A percentile compares a stretch with the other conserved stretches of the same genome.
These are phyloP conservation scores for Pochonia chlamydosporia DNA, from an alignment of 2,329 filamentous ascomycete genomes.

Conservation along the genomic window DNA sequence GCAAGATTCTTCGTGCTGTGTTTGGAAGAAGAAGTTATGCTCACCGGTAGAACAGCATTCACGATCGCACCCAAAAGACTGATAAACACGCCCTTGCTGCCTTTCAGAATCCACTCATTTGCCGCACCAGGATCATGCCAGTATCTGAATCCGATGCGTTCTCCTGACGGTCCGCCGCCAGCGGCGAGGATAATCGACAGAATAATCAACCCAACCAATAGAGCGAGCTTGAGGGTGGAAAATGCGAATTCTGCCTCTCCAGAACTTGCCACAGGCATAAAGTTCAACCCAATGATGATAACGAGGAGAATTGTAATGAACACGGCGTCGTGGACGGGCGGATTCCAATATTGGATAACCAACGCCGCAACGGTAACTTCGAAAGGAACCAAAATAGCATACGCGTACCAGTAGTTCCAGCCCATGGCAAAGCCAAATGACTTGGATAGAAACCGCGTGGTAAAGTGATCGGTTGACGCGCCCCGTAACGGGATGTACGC, in stretches of 20 bases:
- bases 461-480: too few species aligned
- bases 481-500: too few species aligned
- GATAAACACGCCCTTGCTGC: conserved; percentile 53
- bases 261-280: conserved; percentile 64
- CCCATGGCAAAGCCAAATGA: too few species aligned
- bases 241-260: conserved; percentile 76
- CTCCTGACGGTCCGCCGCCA: conserved; percentile 60
- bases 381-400: conserved; percentile 64
- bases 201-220: conserved; percentile 67
- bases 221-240: conserved; percentile 67
- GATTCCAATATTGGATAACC: conserved; percentile 69
- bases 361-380: conserved; percentile 66
- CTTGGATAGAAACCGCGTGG: too few species aligned
- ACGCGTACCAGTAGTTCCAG: conserved; percentile 63
- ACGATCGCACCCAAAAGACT: conserved; percentile 63
- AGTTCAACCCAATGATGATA: conserved; percentile 60
- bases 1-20: too few species aligned
- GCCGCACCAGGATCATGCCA: conserved; percentile 64
- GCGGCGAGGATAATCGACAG: conserved; percentile 69
- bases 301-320: conserved; percentile 69
- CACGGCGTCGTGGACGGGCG: conserved; percentile 56
- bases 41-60: too few species aligned
- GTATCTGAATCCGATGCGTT: conserved; percentile 62
- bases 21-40: too few species aligned
- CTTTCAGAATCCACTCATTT: conserved; percentile 48